Conservation (phyloP, 73 alveolate genomes). For the Tetrahymena malaccensis region DNA sequence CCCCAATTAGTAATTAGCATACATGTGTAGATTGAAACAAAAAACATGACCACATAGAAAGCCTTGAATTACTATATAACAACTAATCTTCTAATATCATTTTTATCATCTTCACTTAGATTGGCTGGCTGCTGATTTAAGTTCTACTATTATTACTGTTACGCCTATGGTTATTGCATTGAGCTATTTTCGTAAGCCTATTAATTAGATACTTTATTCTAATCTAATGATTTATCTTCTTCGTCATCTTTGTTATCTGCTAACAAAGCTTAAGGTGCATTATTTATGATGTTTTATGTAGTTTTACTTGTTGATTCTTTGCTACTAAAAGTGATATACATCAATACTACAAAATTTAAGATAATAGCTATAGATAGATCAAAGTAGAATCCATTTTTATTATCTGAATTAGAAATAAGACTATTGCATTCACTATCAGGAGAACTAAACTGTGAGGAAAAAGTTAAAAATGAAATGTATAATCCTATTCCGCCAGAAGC, state of each 20-base stretch:
- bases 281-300: background rate
- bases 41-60: constrained; percentile 57
- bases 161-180: background rate
- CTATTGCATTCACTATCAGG: constrained; percentile 8
- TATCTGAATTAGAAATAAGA: background rate
- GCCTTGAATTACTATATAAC: constrained; percentile 3
- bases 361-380: background rate
- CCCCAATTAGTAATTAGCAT: constrained; percentile 86
- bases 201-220: background rate
- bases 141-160: constrained; percentile 1
- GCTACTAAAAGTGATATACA: constrained; percentile 16
- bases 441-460: constrained; percentile 9
- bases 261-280: background rate
- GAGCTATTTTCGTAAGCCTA: background rate
- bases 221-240: background rate
- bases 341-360: background rate
- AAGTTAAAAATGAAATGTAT: constrained; percentile 7
- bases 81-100: background rate
- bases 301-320: background rate
- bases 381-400: background rate
- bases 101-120: background rate
- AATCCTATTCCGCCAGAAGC: constrained; percentile 5
- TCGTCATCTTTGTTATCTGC: constrained; percentile 12
- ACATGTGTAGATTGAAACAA: constrained; percentile 58
- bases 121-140: background rate